Percentiles rank a stretch among this genome's conserved stretches.
These are phyloP conservation scores for Trametes sanguinea DNA, from an alignment of 768 basidiomycete genomes.

Conservation along the genomic window DNA sequence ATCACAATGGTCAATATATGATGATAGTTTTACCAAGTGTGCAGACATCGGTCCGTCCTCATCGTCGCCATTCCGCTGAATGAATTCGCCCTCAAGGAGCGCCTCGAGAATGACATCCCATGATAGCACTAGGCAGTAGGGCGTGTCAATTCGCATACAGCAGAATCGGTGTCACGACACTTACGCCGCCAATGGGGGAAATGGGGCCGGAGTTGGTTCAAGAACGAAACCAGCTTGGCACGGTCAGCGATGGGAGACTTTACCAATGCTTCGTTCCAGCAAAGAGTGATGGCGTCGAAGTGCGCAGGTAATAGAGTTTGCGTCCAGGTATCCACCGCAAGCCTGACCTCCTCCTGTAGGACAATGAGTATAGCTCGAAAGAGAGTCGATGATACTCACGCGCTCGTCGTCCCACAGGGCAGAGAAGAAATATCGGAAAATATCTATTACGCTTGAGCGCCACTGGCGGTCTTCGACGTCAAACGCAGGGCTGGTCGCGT, in stretches of 20 bases:
- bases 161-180: not conserved
- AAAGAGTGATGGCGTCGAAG: conserved; percentile 61
- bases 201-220: conserved; percentile 67
- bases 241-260: conserved; percentile 60
- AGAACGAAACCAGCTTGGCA: conserved; percentile 58
- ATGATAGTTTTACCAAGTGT: conserved; percentile 40
- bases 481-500: conserved; percentile 65
- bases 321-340: conserved; percentile 57
- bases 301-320: conserved; percentile 66
- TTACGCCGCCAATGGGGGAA: conserved; percentile 69
- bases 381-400: conserved; percentile 38
- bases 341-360: conserved; percentile 68
- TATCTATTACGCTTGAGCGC: conserved; percentile 58
- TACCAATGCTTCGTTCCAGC: conserved; percentile 64
- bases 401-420: conserved; percentile 64
- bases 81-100: conserved; percentile 56
- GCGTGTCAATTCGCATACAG: not conserved
- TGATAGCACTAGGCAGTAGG: conserved; percentile 50
- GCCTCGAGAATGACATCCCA: conserved; percentile 65
- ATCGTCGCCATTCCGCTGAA: conserved; percentile 39
- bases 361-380: not conserved
- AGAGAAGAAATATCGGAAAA: conserved; percentile 63
- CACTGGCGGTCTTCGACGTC: conserved; percentile 66
- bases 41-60: conserved; percentile 43
- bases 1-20: not conserved